These are phyloP conservation scores for Agrocybe pediades DNA, from an alignment of 768 basidiomycete species.

Conservation along the genomic window DNA sequence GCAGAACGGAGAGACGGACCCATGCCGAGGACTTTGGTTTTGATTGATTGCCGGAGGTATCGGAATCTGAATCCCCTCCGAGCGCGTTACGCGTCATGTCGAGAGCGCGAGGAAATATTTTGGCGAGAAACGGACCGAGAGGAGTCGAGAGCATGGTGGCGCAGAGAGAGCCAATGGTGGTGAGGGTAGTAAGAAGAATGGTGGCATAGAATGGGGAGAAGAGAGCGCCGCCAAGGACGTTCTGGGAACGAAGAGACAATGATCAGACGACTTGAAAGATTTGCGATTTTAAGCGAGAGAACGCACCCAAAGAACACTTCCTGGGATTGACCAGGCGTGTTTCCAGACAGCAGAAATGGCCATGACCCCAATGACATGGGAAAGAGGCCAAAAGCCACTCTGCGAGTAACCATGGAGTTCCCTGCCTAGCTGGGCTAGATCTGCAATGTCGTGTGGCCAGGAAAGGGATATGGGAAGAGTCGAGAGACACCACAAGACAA, in stretches of 20 bases:
- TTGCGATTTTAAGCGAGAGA: constrained; percentile 6
- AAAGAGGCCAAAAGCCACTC: constrained; percentile 60
- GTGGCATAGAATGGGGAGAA: constrained; percentile 85
- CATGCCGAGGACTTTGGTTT: constrained; percentile 55
- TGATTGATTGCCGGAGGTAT: constrained; percentile 31
- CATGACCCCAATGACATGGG: constrained; percentile 83
- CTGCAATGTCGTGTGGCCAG: constrained; percentile 76
- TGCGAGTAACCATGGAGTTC: constrained; percentile 81
- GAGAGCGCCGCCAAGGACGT: constrained; percentile 86
- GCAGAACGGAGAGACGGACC: constrained; percentile 85
- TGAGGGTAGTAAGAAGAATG: constrained; percentile 78
- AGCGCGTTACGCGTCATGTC: constrained; percentile 83
- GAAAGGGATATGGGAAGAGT: constrained; percentile 76
- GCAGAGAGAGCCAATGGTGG: constrained; percentile 82
- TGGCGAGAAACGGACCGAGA: constrained; percentile 79
- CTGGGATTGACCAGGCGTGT: constrained; percentile 96
- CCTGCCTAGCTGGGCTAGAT: constrained; percentile 72
- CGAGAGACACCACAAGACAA: constrained; percentile 72
- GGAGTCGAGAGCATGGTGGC: constrained; percentile 83
- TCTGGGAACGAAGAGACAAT: constrained; percentile 45
- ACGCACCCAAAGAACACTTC: constrained; percentile 88
- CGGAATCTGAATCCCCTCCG: constrained; percentile 60
- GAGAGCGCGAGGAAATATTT: constrained; percentile 81
- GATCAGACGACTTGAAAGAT: constrained; percentile 16
- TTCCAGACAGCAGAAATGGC: constrained; percentile 90